phyloP scores from a whole-genome alignment of 2,329 filamentous ascomycete species.

The Colletotrichum shisoi region DNA sequence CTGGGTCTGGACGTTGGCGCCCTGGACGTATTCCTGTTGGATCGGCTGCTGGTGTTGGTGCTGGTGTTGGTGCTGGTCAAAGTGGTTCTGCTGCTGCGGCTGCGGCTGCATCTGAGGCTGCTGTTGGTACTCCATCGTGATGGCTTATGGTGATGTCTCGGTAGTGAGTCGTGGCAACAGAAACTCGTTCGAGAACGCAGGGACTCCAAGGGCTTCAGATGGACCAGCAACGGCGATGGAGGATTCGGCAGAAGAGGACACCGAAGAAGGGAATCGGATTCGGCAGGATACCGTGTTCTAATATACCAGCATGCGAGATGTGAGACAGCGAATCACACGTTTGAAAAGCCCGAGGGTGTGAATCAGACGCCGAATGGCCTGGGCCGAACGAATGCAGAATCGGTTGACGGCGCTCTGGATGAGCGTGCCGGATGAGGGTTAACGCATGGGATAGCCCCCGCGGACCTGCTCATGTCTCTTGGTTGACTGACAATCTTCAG shows the following conservation, averaged over 20 bases:
- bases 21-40: conserved; percentile 37
- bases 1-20: conserved; percentile 40
- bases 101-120: conserved; percentile 22
- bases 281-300: conserved; percentile 2
- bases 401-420: neutral
- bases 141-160: neutral
- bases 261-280: neutral
- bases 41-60: conserved; percentile 37
- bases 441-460: conserved; percentile 6
- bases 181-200: neutral
- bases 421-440: conserved; percentile 25
- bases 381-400: conserved; percentile 19
- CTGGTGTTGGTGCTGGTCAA: conserved; percentile 18
- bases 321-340: too few relatives aligned
- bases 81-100: conserved; percentile 14
- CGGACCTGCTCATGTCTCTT: neutral
- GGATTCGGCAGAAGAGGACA: too few relatives aligned
- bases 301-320: conserved; percentile 11
- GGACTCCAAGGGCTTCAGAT: neutral
- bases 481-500: conserved; percentile 17
- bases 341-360: neutral
- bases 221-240: neutral
- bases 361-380: neutral
- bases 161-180: neutral
- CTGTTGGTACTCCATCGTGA: conserved; percentile 17